Conservation (phyloP, 2,329 filamentous ascomycete genomes). For the Neoscytalidium dimidiatum region DNA sequence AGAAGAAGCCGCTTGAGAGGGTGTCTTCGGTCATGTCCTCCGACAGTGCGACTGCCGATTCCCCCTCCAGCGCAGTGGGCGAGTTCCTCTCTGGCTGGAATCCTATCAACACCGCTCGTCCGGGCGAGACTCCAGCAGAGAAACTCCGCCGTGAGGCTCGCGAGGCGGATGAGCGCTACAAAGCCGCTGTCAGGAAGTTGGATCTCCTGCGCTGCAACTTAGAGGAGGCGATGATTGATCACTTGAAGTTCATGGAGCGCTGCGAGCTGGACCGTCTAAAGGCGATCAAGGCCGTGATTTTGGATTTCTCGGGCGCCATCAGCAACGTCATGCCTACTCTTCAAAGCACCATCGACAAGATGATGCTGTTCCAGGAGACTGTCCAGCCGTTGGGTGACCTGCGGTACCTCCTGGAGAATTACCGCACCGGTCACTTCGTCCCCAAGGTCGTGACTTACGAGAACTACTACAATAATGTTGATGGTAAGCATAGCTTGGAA, state of each 20-base stretch:
- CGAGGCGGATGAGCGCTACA: slow-evolving; percentile 93
- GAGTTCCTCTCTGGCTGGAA: slow-evolving; percentile 94
- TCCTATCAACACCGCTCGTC: slow-evolving; percentile 81
- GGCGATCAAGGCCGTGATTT: slow-evolving; percentile 95
- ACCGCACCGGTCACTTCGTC: slow-evolving; percentile 89
- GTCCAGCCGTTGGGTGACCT: slow-evolving; percentile 91
- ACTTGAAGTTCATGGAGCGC: slow-evolving; percentile 93
- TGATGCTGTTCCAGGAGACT: slow-evolving; percentile 99
- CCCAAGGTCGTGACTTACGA: slow-evolving; percentile 93
- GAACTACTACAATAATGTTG: slow-evolving; percentile 98
- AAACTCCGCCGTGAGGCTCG: slow-evolving; percentile 83
- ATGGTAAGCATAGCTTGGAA: slow-evolving; percentile 52
- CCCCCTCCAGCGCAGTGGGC: slow-evolving; percentile 79
- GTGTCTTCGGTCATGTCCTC: slow-evolving; percentile 69
- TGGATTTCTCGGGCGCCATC: slow-evolving; percentile 96
- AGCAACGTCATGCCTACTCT: slow-evolving; percentile 97
- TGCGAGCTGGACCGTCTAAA: slow-evolving; percentile 95
- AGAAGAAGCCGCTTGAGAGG: slow-evolving; percentile 71
- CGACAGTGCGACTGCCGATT: slow-evolving; percentile 63
- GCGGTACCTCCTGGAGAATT: slow-evolving; percentile 93
- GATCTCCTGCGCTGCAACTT: slow-evolving; percentile 89
- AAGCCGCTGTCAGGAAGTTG: slow-evolving; percentile 78
- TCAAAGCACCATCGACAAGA: slow-evolving; percentile 94
- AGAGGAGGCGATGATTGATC: slow-evolving; percentile 92
- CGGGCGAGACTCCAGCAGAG: slow-evolving; percentile 90